A percentile compares a stretch with the other conserved stretches of the same genome.
Evolutionary conservation across 768 basidiomycete species (phyloP).

Genomic region (Scleroderma citrinum): DNA sequence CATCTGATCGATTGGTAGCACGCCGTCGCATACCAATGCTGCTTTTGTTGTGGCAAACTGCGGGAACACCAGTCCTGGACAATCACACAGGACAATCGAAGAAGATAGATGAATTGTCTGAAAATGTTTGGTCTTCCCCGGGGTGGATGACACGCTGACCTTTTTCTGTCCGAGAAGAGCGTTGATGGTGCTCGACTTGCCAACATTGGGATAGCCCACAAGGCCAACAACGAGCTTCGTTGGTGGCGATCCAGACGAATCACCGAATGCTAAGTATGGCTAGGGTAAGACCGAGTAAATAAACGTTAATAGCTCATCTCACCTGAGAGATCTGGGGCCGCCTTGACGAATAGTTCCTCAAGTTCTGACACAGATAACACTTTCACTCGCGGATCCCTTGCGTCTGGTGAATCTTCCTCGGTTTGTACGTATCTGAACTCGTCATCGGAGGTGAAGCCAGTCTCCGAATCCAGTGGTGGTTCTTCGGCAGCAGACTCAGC

Average conservation of each 20-base stretch:
- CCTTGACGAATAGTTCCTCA: slow-evolving; percentile 70
- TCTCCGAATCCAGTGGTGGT: slow-evolving; percentile 20
- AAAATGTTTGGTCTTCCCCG: slow-evolving; percentile 98
- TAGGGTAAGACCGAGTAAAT: slow-evolving; percentile 1
- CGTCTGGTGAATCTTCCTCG: slow-evolving; percentile 48
- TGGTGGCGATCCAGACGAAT: slow-evolving; percentile 49
- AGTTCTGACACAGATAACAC: slow-evolving; percentile 84
- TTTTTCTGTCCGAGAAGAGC: slow-evolving; percentile 93
- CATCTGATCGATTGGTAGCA: slow-evolving; percentile 96
- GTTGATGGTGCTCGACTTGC: slow-evolving; percentile 98
- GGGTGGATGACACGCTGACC: slow-evolving; percentile 97
- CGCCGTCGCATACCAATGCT: slow-evolving; percentile 93
- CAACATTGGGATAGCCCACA: slow-evolving; percentile 98
- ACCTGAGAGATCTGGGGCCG: slow-evolving; percentile 71
- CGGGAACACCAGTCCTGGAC: slow-evolving; percentile 96
- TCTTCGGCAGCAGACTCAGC: slow-evolving; percentile 14
- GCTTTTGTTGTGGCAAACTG: slow-evolving; percentile 98
- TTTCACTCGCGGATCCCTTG: slow-evolving; percentile 58
- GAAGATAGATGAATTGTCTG: slow-evolving; percentile 95
- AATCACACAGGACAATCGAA: slow-evolving; percentile 86
- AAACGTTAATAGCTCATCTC: slow-evolving; percentile 12
- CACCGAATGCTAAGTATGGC: slow-evolving; percentile 50
- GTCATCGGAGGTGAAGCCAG: slow-evolving; percentile 26
- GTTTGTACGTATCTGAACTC: slow-evolving; percentile 46
- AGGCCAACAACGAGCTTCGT: slow-evolving; percentile 76